Conservation (phyloP, 345 rosid genomes). For the Carallia pectinifolia region DNA sequence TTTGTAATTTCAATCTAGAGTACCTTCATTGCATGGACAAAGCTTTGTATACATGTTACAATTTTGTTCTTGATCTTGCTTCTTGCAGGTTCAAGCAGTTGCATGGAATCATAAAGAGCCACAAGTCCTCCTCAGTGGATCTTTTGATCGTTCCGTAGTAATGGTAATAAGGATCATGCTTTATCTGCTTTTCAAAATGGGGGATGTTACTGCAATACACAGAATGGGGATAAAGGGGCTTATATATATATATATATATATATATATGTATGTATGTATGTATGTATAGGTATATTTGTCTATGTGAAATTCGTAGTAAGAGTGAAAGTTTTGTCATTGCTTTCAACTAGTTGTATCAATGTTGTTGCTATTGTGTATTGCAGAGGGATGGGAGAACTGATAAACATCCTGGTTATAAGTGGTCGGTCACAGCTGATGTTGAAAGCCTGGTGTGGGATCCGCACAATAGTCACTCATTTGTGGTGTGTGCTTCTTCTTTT, state of each 20-base stretch:
- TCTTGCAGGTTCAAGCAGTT: slow-evolving; percentile 83
- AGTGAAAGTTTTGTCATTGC: slow-evolving; percentile 7
- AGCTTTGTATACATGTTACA: background rate
- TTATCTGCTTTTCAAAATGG: background rate
- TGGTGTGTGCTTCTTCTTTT: slow-evolving; percentile 49
- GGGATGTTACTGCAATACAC: background rate
- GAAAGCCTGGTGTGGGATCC: slow-evolving; percentile 98
- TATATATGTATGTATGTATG: too few species aligned
- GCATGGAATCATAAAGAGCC: slow-evolving; percentile 87
- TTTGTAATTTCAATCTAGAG: too few species aligned
- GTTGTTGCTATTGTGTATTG: slow-evolving; percentile 22
- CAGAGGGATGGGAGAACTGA: slow-evolving; percentile 82
- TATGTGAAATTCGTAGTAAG: too few species aligned
- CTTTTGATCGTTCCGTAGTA: slow-evolving; percentile 83
- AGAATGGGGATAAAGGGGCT: background rate
- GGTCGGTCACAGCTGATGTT: slow-evolving; percentile 74
- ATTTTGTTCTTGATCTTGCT: slow-evolving; percentile 7
- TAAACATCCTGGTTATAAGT: slow-evolving; percentile 70
- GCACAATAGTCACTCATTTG: slow-evolving; percentile 70
- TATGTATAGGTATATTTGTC: too few species aligned
- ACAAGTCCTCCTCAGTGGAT: slow-evolving; percentile 93
- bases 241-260: too few species aligned
- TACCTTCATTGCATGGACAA: too few species aligned
- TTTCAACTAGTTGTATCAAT: background rate
- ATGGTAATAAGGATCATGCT: slow-evolving; percentile 52